Evolutionary conservation across 2,329 filamentous ascomycete species (phyloP), one percentile per base, ranked within the genome.

Genomic region (Colletotrichum cuscutae): DNA sequence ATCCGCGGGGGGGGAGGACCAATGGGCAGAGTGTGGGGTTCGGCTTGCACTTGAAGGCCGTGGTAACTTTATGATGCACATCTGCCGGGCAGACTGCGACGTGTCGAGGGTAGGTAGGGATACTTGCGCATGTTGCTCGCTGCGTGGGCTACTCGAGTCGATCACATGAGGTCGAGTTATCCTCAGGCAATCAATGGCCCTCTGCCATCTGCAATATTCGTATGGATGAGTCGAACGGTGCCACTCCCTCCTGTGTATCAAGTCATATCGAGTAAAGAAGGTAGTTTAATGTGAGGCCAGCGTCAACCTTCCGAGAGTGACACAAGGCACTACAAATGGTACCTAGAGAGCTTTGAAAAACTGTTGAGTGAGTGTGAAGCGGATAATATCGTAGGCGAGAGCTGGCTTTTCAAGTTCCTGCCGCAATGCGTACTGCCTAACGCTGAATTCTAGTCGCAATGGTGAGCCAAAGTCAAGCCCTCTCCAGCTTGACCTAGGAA

Each of bases 271-370:
- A 46, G 22, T 9, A 56, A 37, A 9, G 28, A 26, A 56, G 32
- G 49, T 22, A 15, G 46, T 32, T 32, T 32, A 11, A 68, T n/a
- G 32, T 28, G 32, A 32, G 37, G 7, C 15, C 37, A 57, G 56
- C 56, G 32, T 60, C 61, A 65, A 59, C 53, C 67, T 53, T 61
- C 35, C 61, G 42, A 59, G 54, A 37, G 26, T 37, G 26, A 67
- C 22, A 13, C 24, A 65, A 60, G 46, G 42, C 54, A 53, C 30
- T 56, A 30, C 54, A 60, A 24, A 24, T 42, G 32, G 13, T 9
- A 32, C 30, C 30, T 32, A 30, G 32, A n/a, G 35, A 22, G 52
- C 53, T 52, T 35, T 19, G 26, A 52, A 35, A 22, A 22, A 28
- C n/a, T 30, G 19, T 61, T 15, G 67, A 49, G 37, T 15, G 15